Evolutionary conservation across 139 green algal species (phyloP).

Genomic region (Nannochloris sp.): DNA sequence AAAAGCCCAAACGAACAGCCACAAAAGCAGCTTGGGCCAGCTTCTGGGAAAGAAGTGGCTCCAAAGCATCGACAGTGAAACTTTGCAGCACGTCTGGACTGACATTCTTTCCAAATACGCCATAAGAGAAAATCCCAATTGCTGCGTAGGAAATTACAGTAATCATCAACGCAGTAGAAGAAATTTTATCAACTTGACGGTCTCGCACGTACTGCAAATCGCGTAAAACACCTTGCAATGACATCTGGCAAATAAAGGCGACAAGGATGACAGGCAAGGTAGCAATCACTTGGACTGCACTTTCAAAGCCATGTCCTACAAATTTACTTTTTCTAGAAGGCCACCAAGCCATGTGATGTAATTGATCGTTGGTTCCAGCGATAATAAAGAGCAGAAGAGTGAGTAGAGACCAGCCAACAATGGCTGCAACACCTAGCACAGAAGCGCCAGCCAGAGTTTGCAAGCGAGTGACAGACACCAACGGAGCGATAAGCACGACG

Average conservation of each 20-base stretch:
- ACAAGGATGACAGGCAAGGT: slow-evolving; percentile 18
- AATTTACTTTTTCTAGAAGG: neutral
- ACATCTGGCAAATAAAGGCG: slow-evolving; percentile 15
- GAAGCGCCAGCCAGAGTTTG: neutral
- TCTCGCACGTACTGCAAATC: slow-evolving; percentile 1
- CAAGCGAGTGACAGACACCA: slow-evolving; percentile 12
- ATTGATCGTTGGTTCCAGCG: slow-evolving; percentile 6
- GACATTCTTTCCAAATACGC: slow-evolving; percentile 6
- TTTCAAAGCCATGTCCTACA: slow-evolving; percentile 17
- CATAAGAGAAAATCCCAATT: slow-evolving; percentile 24
- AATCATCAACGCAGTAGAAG: neutral
- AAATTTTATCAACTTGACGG: slow-evolving; percentile 7
- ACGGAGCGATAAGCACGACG: slow-evolving; percentile 13
- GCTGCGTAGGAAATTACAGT: neutral
- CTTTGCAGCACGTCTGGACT: slow-evolving; percentile 11
- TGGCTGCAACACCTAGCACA: slow-evolving; percentile 10
- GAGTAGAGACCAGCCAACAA: slow-evolving; percentile 12
- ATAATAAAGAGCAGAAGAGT: slow-evolving; percentile 15
- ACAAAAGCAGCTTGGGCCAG: slow-evolving; percentile 22
- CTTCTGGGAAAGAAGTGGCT: slow-evolving; percentile 3
- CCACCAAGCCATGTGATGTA: slow-evolving; percentile 23
- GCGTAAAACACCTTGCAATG: slow-evolving; percentile 8
- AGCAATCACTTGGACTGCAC: slow-evolving; percentile 12
- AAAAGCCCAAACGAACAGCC: slow-evolving; percentile 11
- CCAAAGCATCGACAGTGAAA: slow-evolving; percentile 20